phyloP scores from a whole-genome alignment of 2,329 filamentous ascomycete genomes.

The Trichoderma endophyticum region DNA sequence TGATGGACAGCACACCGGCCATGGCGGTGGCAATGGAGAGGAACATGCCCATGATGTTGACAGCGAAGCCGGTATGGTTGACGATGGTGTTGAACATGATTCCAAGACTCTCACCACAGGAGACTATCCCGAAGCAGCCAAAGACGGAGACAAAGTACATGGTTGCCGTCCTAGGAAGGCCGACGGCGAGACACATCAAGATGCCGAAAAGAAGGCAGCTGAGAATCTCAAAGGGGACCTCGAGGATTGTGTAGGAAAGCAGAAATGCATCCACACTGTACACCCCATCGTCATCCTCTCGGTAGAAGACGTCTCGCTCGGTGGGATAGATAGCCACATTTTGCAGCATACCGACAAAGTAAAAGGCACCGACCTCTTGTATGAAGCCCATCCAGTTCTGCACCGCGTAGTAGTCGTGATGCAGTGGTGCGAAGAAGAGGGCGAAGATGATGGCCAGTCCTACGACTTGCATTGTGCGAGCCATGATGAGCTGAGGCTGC shows the following conservation, averaged over 20 bases:
- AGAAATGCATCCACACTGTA: slow-evolving; percentile 71
- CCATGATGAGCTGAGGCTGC: slow-evolving; percentile 61
- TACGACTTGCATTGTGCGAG: slow-evolving; percentile 64
- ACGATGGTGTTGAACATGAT: slow-evolving; percentile 80
- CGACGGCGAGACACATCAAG: slow-evolving; percentile 61
- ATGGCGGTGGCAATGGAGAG: slow-evolving; percentile 69
- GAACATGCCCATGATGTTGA: slow-evolving; percentile 68
- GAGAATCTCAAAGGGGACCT: slow-evolving; percentile 68
- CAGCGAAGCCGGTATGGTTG: slow-evolving; percentile 68
- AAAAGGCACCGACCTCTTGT: slow-evolving; percentile 67
- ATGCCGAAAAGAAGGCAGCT: slow-evolving; percentile 64
- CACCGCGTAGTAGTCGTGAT: slow-evolving; percentile 64
- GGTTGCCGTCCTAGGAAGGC: slow-evolving; percentile 57
- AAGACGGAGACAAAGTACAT: slow-evolving; percentile 68
- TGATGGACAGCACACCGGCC: slow-evolving; percentile 66
- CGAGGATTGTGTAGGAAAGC: slow-evolving; percentile 64
- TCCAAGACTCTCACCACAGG: slow-evolving; percentile 70
- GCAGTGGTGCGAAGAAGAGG: slow-evolving; percentile 68
- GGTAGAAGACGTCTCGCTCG: slow-evolving; percentile 73
- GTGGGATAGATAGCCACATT: slow-evolving; percentile 71
- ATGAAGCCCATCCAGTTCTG: slow-evolving; percentile 72
- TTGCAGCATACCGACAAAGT: slow-evolving; percentile 75
- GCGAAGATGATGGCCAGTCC: slow-evolving; percentile 60
- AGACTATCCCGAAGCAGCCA: slow-evolving; percentile 71
- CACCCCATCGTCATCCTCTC: slow-evolving; percentile 69